These are phyloP conservation scores for Cryptococcus sp. DNA, from an alignment of 1,284 basidiomycete species.

Conservation along the genomic window DNA sequence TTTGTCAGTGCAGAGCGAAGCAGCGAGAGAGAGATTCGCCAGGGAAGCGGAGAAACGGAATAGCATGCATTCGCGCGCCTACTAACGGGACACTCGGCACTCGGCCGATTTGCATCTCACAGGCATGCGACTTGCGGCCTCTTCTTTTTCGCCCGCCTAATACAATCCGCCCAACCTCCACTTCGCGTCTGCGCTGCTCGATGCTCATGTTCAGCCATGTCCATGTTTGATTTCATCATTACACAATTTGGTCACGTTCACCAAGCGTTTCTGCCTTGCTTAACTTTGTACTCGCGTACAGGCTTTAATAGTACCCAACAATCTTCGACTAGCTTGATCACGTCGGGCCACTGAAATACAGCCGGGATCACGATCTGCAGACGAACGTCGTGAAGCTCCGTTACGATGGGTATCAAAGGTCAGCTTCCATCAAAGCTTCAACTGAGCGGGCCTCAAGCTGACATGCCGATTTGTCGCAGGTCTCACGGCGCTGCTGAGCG, in stretches of 20 bases:
- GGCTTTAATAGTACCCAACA: too few species aligned
- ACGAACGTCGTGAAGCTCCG: too few species aligned
- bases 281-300: too few species aligned
- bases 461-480: slow-evolving; percentile 55
- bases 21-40: slow-evolving; percentile 1
- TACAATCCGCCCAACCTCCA: background rate
- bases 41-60: slow-evolving; percentile 3
- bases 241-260: background rate
- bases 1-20: background rate
- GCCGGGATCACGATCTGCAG: too few species aligned
- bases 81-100: too few species aligned
- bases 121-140: too few species aligned
- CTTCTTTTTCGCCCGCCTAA: background rate
- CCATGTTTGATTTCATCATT: background rate
- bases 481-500: slow-evolving; percentile 81
- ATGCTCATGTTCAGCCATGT: slow-evolving; percentile 1
- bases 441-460: slow-evolving; percentile 3
- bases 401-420: slow-evolving; percentile 49
- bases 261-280: too few species aligned
- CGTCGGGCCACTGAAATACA: too few species aligned
- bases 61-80: slow-evolving; percentile 1
- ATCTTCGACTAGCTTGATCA: background rate
- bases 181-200: background rate
- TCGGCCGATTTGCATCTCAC: too few species aligned
- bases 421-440: slow-evolving; percentile 3